Conservation (phyloP, 805 yeast species). For the Kodamaea restingae region DNA sequence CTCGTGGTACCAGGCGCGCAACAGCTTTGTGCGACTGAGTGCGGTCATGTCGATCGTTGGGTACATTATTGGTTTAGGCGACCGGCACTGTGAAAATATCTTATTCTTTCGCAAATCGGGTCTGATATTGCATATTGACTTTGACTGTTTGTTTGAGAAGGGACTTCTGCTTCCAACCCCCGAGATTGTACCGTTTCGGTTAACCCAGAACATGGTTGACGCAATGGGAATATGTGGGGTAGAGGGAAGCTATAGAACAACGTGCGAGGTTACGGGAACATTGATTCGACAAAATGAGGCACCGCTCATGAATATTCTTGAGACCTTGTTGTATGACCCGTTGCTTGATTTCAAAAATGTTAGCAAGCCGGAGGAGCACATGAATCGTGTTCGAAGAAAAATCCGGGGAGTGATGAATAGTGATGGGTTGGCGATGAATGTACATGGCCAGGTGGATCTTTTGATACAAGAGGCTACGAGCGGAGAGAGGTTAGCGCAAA, state of each 20-base stretch:
- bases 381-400: constrained; percentile 70
- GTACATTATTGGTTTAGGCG: constrained; percentile 77
- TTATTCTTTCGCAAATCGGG: constrained; percentile 72
- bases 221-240: constrained; percentile 85
- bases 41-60: constrained; percentile 99
- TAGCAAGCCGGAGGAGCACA: constrained; percentile 60
- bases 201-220: constrained; percentile 84
- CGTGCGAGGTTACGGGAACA: constrained; percentile 78
- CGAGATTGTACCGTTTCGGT: constrained; percentile 89
- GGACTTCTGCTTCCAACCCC: constrained; percentile 72
- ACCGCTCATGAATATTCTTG: constrained; percentile 82
- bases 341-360: constrained; percentile 68
- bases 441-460: constrained; percentile 88
- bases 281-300: constrained; percentile 76
- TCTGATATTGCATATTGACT: constrained; percentile 86
- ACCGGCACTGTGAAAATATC: constrained; percentile 92
- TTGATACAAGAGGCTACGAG: constrained; percentile 80
- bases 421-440: constrained; percentile 83
- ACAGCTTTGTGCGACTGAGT: constrained; percentile 66
- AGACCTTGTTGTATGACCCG: constrained; percentile 90
- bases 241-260: constrained; percentile 83
- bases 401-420: constrained; percentile 75
- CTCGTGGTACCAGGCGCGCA: constrained; percentile 79
- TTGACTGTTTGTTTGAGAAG: constrained; percentile 93
- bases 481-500: constrained; percentile 63